Evolutionary conservation across 352 stramenopile species (phyloP).

Genomic region (Phytophthora macrochlamydospora): DNA sequence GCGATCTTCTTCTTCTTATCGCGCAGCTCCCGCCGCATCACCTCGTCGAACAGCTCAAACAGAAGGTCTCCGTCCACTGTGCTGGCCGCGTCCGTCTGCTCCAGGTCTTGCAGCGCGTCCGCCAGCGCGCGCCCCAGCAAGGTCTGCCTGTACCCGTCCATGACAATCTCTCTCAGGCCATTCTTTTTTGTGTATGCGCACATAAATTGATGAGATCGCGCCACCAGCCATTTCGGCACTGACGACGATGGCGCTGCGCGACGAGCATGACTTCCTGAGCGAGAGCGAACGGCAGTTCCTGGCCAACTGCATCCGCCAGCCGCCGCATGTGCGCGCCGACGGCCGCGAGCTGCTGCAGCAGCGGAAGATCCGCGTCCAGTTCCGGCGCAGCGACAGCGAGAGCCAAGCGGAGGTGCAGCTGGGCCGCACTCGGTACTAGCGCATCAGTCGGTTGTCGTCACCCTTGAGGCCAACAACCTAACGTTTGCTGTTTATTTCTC

Average conservation of each 20-base stretch:
- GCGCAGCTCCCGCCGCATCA: constrained; percentile 38
- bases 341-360: constrained; percentile 83
- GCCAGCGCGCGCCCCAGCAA: constrained; percentile 65
- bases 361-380: constrained; percentile 85
- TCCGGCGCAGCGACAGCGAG: constrained; percentile 73
- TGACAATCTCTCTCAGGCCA: constrained; percentile 11
- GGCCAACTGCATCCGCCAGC: constrained; percentile 60
- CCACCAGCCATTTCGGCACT: constrained; percentile 11
- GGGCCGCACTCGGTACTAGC: constrained; percentile 64
- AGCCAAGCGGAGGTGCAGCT: constrained; percentile 84
- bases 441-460: not conserved
- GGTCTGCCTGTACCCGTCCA: constrained; percentile 72
- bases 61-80: constrained; percentile 45
- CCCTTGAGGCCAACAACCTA: not conserved
- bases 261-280: constrained; percentile 79
- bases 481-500: not conserved
- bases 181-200: not conserved
- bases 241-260: constrained; percentile 48
- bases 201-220: not conserved
- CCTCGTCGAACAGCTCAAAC: constrained; percentile 64
- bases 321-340: constrained; percentile 70
- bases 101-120: constrained; percentile 64
- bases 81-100: constrained; percentile 21
- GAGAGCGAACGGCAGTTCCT: constrained; percentile 86
- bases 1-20: constrained; percentile 4